These are phyloP conservation scores for Rhododendron simsii DNA, from an alignment of 148 eudicot genomes.

Conservation along the genomic window DNA sequence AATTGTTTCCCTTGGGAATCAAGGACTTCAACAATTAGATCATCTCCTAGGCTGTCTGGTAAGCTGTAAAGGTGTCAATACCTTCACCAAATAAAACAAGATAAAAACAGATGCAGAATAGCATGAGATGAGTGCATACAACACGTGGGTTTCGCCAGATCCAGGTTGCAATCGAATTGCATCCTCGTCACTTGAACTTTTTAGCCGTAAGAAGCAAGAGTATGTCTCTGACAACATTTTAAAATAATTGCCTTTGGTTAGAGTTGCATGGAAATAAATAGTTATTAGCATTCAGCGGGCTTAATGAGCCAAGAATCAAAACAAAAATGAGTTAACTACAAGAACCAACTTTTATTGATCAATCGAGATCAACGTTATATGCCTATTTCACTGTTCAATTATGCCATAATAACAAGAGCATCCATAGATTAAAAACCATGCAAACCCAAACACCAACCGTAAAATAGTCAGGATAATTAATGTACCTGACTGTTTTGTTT, in stretches of 20 bases:
- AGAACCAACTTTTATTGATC: neutral
- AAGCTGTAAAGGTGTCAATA: conserved; percentile 59
- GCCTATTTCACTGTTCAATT: neutral
- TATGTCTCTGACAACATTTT: conserved; percentile 47
- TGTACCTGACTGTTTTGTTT: neutral
- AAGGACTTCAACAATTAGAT: conserved; percentile 71
- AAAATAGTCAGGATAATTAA: neutral
- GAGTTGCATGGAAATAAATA: neutral
- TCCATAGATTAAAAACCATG: neutral
- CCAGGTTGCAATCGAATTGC: conserved; percentile 84
- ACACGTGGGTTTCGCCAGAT: conserved; percentile 84
- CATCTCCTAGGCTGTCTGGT: conserved; percentile 95
- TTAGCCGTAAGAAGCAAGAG: conserved; percentile 66
- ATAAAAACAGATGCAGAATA: neutral
- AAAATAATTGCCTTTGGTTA: neutral
- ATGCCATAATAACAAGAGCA: neutral
- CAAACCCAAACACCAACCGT: neutral
- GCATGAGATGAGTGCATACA: conserved; percentile 48
- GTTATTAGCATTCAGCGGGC: neutral
- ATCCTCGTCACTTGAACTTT: conserved; percentile 84
- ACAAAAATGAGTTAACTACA: neutral
- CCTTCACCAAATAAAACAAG: conserved; percentile 2
- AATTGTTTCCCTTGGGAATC: conserved; percentile 74
- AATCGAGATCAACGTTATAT: neutral
- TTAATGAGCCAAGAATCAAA: neutral